These are phyloP conservation scores for Apophysomyces variabilis DNA, from an alignment of 371 early-diverging fungal genomes.

Conservation along the genomic window DNA sequence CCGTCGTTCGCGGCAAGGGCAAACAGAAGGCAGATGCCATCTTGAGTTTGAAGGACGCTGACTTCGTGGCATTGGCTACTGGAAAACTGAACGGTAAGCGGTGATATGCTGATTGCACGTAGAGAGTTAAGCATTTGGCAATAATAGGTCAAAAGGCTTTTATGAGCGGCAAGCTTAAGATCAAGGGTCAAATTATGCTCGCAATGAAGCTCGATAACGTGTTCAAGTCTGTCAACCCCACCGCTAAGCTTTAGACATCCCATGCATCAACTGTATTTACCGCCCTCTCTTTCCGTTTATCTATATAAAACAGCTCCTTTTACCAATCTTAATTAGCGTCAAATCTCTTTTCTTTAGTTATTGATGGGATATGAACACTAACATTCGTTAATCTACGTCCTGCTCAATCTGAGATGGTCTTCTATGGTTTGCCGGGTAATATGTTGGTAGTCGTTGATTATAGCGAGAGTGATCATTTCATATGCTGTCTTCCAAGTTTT, in stretches of 20 bases:
- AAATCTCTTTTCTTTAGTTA: too few species aligned
- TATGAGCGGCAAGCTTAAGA: conserved; percentile 84
- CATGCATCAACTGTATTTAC: neutral
- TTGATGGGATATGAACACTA: too few species aligned
- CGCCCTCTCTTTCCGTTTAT: neutral
- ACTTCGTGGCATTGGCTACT: conserved; percentile 82
- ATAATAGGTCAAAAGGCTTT: conserved; percentile 69
- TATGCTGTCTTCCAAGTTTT: too few species aligned
- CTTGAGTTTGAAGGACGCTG: conserved; percentile 70
- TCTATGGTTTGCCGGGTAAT: too few species aligned
- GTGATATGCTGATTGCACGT: neutral
- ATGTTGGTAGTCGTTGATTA: too few species aligned
- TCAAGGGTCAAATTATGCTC: conserved; percentile 91
- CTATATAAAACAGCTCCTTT: neutral
- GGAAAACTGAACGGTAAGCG: conserved; percentile 81
- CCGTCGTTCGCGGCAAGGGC: conserved; percentile 68
- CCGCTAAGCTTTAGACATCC: conserved; percentile 54
- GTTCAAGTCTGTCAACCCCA: conserved; percentile 53
- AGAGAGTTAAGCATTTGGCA: neutral
- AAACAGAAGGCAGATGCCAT: conserved; percentile 68
- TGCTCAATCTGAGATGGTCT: too few species aligned
- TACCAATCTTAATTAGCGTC: too few species aligned
- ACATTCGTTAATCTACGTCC: too few species aligned
- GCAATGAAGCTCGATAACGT: conserved; percentile 78
- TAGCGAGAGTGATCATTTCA: too few species aligned